Percentiles rank a stretch among this genome's conserved stretches.
Evolutionary conservation across 805 yeast species (phyloP).

Genomic region (Teunomyces lycoperdinae): DNA sequence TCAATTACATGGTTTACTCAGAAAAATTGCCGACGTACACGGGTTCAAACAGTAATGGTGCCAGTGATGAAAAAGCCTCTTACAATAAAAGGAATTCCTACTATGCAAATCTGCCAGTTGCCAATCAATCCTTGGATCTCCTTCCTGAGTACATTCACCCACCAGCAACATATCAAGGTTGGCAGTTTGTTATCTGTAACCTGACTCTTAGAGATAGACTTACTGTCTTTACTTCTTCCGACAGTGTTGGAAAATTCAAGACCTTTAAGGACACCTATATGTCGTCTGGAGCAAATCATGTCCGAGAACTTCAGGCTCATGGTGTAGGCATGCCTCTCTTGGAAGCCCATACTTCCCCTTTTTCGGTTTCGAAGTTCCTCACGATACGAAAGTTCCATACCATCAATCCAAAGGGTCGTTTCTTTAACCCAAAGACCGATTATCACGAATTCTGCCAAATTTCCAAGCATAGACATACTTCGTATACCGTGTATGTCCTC

Average conservation of each 20-base stretch:
- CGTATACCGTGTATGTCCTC: not conserved
- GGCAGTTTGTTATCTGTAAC: constrained; percentile 3
- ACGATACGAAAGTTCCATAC: not conserved
- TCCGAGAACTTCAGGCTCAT: not conserved
- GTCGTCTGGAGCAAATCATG: not conserved
- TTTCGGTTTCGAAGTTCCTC: not conserved
- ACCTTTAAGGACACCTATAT: not conserved
- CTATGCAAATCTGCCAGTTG: not conserved
- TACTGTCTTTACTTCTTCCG: constrained; percentile 1
- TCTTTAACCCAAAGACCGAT: not conserved
- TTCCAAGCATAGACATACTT: not conserved
- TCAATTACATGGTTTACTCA: not conserved
- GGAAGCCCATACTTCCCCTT: not conserved
- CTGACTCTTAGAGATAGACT: not conserved
- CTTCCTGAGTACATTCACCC: not conserved
- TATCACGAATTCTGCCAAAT: constrained; percentile 1
- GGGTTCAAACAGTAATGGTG: not conserved
- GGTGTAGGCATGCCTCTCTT: not conserved
- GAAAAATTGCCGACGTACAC: not conserved
- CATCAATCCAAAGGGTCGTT: no score
- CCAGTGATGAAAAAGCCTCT: not conserved
- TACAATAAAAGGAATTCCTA: not conserved
- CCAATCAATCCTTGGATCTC: not conserved
- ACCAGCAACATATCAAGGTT: not conserved
- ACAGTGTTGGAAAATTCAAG: not conserved